Conservation (phyloP, 352 stramenopile species). For the Phytopythium montanum region DNA sequence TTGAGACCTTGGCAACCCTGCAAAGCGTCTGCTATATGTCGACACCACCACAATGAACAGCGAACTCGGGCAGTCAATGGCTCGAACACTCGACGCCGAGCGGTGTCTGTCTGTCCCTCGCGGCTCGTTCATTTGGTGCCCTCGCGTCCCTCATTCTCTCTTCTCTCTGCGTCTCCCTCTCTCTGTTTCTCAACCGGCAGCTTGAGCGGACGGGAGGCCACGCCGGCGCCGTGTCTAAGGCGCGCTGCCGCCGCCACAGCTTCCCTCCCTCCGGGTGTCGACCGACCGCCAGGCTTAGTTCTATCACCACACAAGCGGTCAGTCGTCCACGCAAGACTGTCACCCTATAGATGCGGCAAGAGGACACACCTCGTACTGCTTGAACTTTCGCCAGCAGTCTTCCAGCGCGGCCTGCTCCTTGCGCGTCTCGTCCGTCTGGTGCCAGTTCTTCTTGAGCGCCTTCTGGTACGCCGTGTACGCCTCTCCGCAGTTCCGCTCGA, state of each 20-base stretch:
- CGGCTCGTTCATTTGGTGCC: constrained; percentile 1
- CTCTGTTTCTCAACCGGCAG: neutral
- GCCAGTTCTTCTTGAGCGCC: constrained; percentile 88
- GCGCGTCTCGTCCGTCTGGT: constrained; percentile 79
- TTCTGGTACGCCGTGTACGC: constrained; percentile 86
- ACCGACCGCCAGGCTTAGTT: neutral
- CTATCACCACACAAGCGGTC: neutral
- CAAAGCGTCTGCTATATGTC: neutral
- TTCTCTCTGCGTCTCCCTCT: neutral
- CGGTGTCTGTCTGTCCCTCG: neutral
- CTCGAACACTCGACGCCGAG: neutral
- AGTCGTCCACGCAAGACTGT: too few species aligned
- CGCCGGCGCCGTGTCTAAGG: constrained; percentile 5
- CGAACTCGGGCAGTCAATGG: neutral
- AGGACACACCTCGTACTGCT: constrained; percentile 41
- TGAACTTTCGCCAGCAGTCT: constrained; percentile 81
- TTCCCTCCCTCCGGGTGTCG: neutral
- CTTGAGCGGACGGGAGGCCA: neutral
- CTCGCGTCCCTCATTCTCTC: neutral
- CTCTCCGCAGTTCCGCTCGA: constrained; percentile 83
- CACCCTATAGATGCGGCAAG: neutral
- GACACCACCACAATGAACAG: neutral
- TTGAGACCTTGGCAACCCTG: neutral
- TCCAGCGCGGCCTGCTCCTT: constrained; percentile 86
- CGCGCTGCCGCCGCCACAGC: neutral